Evolutionary conservation across 306 rosid genomes (phyloP), one percentile per base, ranked within the genome.

Genomic region (Prunus salicina): DNA sequence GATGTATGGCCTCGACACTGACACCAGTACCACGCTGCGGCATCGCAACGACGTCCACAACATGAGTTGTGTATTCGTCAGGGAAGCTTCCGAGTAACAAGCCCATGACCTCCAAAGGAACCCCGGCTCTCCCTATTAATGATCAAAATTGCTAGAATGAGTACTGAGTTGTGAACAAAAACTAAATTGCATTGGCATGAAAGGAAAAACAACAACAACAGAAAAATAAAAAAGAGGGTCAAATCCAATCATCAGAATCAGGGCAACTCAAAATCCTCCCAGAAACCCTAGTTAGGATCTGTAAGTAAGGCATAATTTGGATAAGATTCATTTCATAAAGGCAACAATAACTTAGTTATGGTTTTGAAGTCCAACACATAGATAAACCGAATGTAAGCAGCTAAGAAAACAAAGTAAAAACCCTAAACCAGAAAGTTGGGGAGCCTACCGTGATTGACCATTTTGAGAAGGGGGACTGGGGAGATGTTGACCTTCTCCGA

Each of bases 81-180:
- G 90, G 93, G 71, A 94, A 94, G 72, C 92, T 96, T 61, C 98
- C 98, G 65, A 94, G 77, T 97, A 94, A 90, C 93, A 92, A 82
- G 6, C 98, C 98, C 98, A 94, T 94, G 53, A 94, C 97, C 56
- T 94, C 98, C 98, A 94, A 91, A 6, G 98, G 98, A 24, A 94
- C 97, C 28, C 98, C 98, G 34, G 97, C 98, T 30, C 98, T 87
- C 15, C 98, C 98, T 94, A 64, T 58, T 12, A 66, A 41, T 32
- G 10, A n/a, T 52, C 76, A 80, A 64, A 80, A 50, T 4, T 32
- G 34, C 34, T 0, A 32, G 6, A 32, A 32, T 32, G 34, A 32
- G 34, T 32, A 32, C 34, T 32, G 34, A 4, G 6, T 32, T 32
- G 34, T 32, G 34, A 32, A 4, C 34, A 32, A 32, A 32, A 32